A percentile compares a stretch with the other conserved stretches of the same genome.
Evolutionary conservation across 2,329 filamentous ascomycete species (phyloP).

Genomic region (Fusarium paranaense): DNA sequence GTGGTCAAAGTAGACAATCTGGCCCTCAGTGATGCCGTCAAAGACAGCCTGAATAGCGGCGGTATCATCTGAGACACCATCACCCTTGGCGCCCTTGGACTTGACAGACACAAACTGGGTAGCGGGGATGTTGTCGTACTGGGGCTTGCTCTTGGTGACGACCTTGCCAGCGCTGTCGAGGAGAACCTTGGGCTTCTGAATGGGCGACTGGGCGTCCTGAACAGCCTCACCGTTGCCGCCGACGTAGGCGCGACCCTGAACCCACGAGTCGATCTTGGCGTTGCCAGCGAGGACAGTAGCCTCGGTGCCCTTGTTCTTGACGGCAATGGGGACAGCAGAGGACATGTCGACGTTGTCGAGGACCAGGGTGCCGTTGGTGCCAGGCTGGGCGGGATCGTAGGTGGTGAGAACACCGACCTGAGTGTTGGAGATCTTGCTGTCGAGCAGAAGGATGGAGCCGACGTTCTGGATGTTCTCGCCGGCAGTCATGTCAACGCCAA

Average conservation of each 20-base stretch:
- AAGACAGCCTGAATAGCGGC: constrained; percentile 83
- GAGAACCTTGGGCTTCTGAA: constrained; percentile 75
- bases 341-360: constrained; percentile 91
- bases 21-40: constrained; percentile 70
- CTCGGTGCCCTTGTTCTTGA: constrained; percentile 69
- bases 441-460: constrained; percentile 81
- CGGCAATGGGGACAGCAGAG: constrained; percentile 73
- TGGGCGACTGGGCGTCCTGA: constrained; percentile 67
- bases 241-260: constrained; percentile 82
- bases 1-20: constrained; percentile 80
- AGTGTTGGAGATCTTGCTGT: constrained; percentile 83
- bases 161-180: constrained; percentile 74
- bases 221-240: constrained; percentile 61
- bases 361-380: constrained; percentile 84
- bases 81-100: constrained; percentile 83
- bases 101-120: constrained; percentile 86
- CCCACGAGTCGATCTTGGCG: constrained; percentile 76
- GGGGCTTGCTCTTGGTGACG: constrained; percentile 88
- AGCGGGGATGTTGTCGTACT: constrained; percentile 79
- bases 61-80: constrained; percentile 90
- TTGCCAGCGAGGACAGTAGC: constrained; percentile 76
- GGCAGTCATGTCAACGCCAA: constrained; percentile 83
- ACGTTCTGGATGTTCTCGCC: constrained; percentile 76
- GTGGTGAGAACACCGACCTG: constrained; percentile 81
- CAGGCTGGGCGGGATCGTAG: constrained; percentile 70